phyloP scores from a whole-genome alignment of 2,329 filamentous ascomycete genomes.

The Hymenoscyphus occultus region DNA sequence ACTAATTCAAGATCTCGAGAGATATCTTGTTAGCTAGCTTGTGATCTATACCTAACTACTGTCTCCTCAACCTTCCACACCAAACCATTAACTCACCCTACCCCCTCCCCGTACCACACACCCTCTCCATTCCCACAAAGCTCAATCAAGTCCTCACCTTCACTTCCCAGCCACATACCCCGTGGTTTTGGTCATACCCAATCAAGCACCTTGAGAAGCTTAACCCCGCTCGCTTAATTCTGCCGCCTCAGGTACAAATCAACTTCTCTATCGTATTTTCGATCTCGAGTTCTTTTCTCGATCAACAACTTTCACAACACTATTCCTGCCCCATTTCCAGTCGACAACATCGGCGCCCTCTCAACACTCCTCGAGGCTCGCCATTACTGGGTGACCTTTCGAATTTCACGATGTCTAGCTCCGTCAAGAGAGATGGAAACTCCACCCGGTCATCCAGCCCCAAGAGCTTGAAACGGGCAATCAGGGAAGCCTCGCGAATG shows the following conservation, averaged over 20 bases:
- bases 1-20: too few species aligned
- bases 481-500: too few species aligned
- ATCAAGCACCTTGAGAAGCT: background rate
- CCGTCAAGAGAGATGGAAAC: background rate
- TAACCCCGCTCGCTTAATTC: background rate
- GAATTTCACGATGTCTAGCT: background rate
- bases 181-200: background rate
- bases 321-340: background rate
- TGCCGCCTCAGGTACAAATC: background rate
- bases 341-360: background rate
- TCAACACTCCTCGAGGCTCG: background rate
- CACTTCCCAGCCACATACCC: background rate
- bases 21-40: too few species aligned
- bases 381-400: background rate
- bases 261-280: background rate
- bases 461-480: too few species aligned
- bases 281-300: background rate
- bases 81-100: background rate
- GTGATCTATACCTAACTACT: too few species aligned
- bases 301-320: background rate
- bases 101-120: background rate
- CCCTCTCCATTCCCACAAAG: background rate
- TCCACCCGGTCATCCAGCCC: too few species aligned
- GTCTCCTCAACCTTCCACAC: background rate
- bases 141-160: background rate